Conservation (phyloP, 768 basidiomycete species). For the Termitomyces sp. region DNA sequence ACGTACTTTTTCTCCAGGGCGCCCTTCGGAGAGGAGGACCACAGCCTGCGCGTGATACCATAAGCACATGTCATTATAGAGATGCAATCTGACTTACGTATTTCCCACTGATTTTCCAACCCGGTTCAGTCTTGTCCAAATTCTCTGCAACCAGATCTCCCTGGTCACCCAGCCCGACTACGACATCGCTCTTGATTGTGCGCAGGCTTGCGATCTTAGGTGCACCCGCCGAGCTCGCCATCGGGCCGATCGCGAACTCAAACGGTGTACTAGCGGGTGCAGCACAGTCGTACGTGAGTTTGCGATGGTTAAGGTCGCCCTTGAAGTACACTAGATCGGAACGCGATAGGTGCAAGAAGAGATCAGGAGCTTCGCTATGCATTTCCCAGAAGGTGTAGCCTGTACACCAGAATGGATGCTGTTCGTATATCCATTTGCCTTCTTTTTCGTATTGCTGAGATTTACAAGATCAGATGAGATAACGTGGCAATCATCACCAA, state of each 20-base stretch:
- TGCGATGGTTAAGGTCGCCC: slow-evolving; percentile 91
- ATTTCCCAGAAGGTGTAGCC: slow-evolving; percentile 93
- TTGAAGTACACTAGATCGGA: slow-evolving; percentile 94
- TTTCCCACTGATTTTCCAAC: slow-evolving; percentile 98
- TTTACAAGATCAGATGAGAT: neutral
- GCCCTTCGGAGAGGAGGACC: slow-evolving; percentile 80
- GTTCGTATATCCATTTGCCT: slow-evolving; percentile 92
- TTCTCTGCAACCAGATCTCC: slow-evolving; percentile 69
- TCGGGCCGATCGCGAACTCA: slow-evolving; percentile 85
- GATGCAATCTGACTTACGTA: slow-evolving; percentile 53
- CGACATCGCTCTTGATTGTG: slow-evolving; percentile 94
- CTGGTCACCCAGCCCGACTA: slow-evolving; percentile 72
- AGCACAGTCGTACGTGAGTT: slow-evolving; percentile 82
- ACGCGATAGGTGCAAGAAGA: slow-evolving; percentile 87
- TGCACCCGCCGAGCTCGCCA: slow-evolving; percentile 84
- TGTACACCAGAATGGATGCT: slow-evolving; percentile 94
- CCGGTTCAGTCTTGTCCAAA: slow-evolving; percentile 81
- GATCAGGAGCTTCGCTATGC: slow-evolving; percentile 77
- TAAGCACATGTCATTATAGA: neutral
- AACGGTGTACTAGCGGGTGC: slow-evolving; percentile 86
- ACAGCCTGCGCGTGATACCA: slow-evolving; percentile 52
- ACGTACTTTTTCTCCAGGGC: slow-evolving; percentile 84
- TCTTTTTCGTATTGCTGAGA: slow-evolving; percentile 83
- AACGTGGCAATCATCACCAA: neutral
- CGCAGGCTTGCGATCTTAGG: slow-evolving; percentile 82